These are phyloP conservation scores for Saposhnikovia divaricata DNA, from an alignment of 129 eudicot species.

Conservation along the genomic window DNA sequence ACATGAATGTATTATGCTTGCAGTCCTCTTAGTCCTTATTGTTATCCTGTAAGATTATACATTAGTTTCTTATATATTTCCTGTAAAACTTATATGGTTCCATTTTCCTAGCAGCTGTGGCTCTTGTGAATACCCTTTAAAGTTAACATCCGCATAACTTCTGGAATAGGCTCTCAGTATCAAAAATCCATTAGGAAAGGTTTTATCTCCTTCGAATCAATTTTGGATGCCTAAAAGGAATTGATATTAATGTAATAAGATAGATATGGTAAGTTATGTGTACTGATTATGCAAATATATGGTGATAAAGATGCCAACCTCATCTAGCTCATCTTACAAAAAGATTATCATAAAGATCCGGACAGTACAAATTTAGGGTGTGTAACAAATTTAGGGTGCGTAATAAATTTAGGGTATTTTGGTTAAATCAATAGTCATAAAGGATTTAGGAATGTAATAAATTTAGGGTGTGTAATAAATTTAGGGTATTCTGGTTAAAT, in stretches of 20 bases:
- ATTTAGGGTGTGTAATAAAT: too few species aligned
- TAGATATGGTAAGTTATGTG: too few species aligned
- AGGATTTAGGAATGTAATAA: too few species aligned
- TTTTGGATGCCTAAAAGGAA: not conserved
- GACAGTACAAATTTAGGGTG: constrained; percentile 63
- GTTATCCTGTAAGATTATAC: not conserved
- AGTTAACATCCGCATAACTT: constrained; percentile 49
- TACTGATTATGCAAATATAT: too few species aligned
- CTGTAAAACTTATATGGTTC: not conserved
- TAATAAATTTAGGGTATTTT: too few species aligned
- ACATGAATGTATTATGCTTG: not conserved
- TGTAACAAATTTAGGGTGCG: too few species aligned
- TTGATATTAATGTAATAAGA: too few species aligned
- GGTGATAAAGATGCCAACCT: too few species aligned
- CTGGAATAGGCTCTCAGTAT: constrained; percentile 57
- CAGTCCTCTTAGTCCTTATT: not conserved
- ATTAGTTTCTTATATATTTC: not conserved
- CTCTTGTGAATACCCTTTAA: constrained; percentile 71
- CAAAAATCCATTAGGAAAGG: constrained; percentile 60
- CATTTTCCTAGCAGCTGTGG: constrained; percentile 54
- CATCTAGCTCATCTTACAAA: constrained; percentile 49
- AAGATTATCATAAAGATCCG: constrained; percentile 55
- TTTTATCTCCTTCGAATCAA: constrained; percentile 46
- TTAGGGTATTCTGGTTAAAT: too few species aligned
- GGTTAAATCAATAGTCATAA: too few species aligned